These are phyloP conservation scores for Alternaria conjuncta DNA, from an alignment of 2,329 filamentous ascomycete species.

Conservation along the genomic window DNA sequence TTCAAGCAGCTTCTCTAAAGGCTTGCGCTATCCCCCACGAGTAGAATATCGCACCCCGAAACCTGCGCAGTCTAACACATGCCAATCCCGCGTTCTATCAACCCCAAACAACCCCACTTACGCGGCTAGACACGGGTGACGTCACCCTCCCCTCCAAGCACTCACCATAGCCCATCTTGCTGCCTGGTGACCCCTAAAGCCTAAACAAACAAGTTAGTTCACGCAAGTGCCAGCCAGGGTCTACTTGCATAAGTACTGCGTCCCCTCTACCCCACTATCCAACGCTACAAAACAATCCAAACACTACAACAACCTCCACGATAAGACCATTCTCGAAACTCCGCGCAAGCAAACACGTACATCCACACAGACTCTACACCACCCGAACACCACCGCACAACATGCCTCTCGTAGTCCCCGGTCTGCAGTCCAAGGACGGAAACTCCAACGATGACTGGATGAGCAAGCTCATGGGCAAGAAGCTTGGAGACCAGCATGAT, in stretches of 20 bases:
- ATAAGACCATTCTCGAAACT: not conserved
- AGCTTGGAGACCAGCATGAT: conserved; percentile 55
- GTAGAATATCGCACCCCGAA: not conserved
- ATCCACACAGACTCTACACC: not conserved
- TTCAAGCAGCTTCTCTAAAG: no score
- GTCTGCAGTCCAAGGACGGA: conserved; percentile 49
- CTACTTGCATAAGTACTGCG: conserved; percentile 17
- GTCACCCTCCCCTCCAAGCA: conserved; percentile 20
- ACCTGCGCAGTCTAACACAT: not conserved
- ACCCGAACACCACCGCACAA: conserved; percentile 14
- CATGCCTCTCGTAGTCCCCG: conserved; percentile 61
- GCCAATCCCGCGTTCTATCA: not conserved
- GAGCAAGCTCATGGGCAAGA: conserved; percentile 59
- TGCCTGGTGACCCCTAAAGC: conserved; percentile 18
- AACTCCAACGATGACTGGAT: conserved; percentile 51
- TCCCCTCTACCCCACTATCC: not conserved
- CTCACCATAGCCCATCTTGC: conserved; percentile 12
- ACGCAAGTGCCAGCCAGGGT: conserved; percentile 14
- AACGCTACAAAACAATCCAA: not conserved
- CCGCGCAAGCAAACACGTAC: not conserved
- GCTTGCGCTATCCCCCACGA: not conserved
- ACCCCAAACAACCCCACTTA: conserved; percentile 8
- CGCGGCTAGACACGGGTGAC: conserved; percentile 27
- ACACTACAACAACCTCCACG: not conserved
- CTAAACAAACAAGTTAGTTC: conserved; percentile 23